Conservation (phyloP, 495 filamentous ascomycete genomes). For the Lichina pygmaea region DNA sequence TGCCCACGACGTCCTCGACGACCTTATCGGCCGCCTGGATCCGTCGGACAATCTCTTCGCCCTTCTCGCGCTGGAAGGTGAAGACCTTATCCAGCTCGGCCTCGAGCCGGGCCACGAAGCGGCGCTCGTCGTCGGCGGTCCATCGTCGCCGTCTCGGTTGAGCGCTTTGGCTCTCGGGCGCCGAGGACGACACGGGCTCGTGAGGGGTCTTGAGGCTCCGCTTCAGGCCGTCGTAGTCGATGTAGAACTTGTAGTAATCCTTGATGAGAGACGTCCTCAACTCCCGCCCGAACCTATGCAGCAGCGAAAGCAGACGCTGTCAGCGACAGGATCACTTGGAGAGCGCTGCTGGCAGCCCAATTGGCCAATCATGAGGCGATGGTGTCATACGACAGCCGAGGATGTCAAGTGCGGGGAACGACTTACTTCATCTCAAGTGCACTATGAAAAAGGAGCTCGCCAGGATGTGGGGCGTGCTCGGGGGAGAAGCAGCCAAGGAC, state of each 20-base stretch:
- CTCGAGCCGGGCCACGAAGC: slow-evolving; percentile 68
- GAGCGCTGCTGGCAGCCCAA: neutral
- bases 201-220: slow-evolving; percentile 51
- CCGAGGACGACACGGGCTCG: slow-evolving; percentile 23
- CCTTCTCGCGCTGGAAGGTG: slow-evolving; percentile 86
- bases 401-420: too few species aligned
- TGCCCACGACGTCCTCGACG: slow-evolving; percentile 60
- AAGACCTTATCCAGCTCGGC: slow-evolving; percentile 88
- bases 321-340: slow-evolving; percentile 1
- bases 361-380: neutral
- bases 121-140: slow-evolving; percentile 78
- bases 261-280: slow-evolving; percentile 76
- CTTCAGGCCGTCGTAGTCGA: slow-evolving; percentile 88
- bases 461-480: too few species aligned
- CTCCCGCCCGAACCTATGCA: slow-evolving; percentile 75
- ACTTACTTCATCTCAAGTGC: slow-evolving; percentile 1
- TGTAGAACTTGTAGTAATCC: slow-evolving; percentile 93
- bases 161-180: slow-evolving; percentile 6
- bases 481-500: too few species aligned
- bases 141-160: slow-evolving; percentile 38
- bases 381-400: neutral
- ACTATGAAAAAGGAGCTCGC: neutral
- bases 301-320: too few species aligned
- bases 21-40: slow-evolving; percentile 71
- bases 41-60: slow-evolving; percentile 71